Evolutionary conservation across 768 basidiomycete genomes (phyloP).

Genomic region (Boletus speciosus): DNA sequence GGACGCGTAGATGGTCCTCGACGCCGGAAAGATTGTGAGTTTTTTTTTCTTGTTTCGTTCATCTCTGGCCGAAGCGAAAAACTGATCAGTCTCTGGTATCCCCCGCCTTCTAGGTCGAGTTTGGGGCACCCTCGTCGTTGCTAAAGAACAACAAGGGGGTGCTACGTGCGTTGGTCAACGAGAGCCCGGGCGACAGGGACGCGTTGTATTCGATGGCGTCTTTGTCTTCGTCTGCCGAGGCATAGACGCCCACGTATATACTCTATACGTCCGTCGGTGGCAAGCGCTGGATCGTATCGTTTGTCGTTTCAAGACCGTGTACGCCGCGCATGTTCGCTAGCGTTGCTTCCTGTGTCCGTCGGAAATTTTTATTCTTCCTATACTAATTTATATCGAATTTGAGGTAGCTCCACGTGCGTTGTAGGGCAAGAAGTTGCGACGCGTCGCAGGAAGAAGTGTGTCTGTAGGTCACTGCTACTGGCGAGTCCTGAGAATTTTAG

Average conservation of each 20-base stretch:
- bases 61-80: background rate
- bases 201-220: slow-evolving; percentile 40
- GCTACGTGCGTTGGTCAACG: slow-evolving; percentile 54
- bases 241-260: background rate
- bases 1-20: slow-evolving; percentile 40
- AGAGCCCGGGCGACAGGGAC: slow-evolving; percentile 48
- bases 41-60: background rate
- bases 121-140: slow-evolving; percentile 46
- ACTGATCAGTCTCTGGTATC: background rate
- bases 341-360: no score
- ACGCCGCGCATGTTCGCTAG: no score
- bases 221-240: background rate
- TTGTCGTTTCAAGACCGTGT: background rate
- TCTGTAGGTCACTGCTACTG: no score
- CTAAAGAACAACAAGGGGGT: slow-evolving; percentile 50
- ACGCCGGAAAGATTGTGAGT: slow-evolving; percentile 39
- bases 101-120: slow-evolving; percentile 33
- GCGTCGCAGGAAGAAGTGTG: no score
- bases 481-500: no score
- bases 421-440: no score
- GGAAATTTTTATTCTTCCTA: no score
- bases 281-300: background rate
- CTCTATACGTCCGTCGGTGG: no score
- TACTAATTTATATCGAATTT: no score
- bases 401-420: no score